Evolutionary conservation across 2,329 filamentous ascomycete genomes (phyloP).

Genomic region (Aureobasidium namibiae): DNA sequence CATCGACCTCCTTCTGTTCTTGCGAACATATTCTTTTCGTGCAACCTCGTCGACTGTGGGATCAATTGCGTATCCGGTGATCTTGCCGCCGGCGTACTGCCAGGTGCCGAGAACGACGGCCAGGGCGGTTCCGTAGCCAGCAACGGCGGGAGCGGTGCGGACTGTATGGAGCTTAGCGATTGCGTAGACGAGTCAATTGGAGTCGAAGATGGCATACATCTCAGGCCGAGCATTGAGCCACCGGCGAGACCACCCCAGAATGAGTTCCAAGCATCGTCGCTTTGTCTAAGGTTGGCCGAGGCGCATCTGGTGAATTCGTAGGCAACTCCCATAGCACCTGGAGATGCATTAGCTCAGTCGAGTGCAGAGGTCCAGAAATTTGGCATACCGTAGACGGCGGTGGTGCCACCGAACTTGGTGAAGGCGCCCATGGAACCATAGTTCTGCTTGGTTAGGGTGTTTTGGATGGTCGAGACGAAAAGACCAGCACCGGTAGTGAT

Average conservation of each 20-base stretch:
- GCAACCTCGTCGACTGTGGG: slow-evolving; percentile 63
- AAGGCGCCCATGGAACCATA: slow-evolving; percentile 74
- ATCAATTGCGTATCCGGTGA: slow-evolving; percentile 48
- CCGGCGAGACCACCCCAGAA: slow-evolving; percentile 68
- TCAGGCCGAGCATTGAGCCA: slow-evolving; percentile 64
- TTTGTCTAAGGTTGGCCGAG: slow-evolving; percentile 75
- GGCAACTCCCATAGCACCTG: slow-evolving; percentile 64
- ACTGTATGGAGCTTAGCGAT: slow-evolving; percentile 21
- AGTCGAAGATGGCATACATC: slow-evolving; percentile 46
- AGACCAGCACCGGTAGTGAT: slow-evolving; percentile 61
- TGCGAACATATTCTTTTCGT: slow-evolving; percentile 65
- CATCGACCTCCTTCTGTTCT: slow-evolving; percentile 63
- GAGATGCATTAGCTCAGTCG: slow-evolving; percentile 10
- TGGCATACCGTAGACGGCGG: slow-evolving; percentile 56
- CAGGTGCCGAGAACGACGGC: slow-evolving; percentile 54
- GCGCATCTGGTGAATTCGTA: slow-evolving; percentile 72
- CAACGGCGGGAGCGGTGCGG: slow-evolving; percentile 58
- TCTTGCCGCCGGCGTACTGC: slow-evolving; percentile 57
- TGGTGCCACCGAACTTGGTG: slow-evolving; percentile 66
- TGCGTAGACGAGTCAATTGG: background rate
- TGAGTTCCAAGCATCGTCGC: slow-evolving; percentile 70
- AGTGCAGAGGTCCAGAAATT: background rate
- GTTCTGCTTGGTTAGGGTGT: slow-evolving; percentile 76
- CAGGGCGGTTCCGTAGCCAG: slow-evolving; percentile 58
- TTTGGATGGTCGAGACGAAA: slow-evolving; percentile 71